Percentiles rank a stretch among this genome's conserved stretches.
phyloP scores from a whole-genome alignment of 1,139 yeast genomes.

The Yamadazyma trypodendri region DNA sequence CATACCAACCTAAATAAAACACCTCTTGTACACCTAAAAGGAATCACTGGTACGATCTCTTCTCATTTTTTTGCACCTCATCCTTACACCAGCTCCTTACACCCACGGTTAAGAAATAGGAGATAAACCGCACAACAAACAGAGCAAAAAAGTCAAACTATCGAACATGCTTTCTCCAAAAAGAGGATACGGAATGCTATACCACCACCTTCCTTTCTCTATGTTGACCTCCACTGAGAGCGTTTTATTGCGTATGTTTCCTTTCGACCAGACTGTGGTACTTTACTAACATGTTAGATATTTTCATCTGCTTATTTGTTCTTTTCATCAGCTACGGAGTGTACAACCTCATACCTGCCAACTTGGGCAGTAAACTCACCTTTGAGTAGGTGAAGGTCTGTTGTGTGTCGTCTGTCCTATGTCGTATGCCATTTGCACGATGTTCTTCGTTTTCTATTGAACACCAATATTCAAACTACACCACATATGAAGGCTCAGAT shows the following conservation, averaged over 20 bases:
- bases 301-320: constrained; percentile 23
- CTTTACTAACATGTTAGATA: constrained; percentile 11
- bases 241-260: constrained; percentile 26
- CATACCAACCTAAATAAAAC: too few species aligned
- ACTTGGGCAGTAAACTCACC: constrained; percentile 3
- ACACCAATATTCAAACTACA: too few species aligned
- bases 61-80: too few species aligned
- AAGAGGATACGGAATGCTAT: constrained; percentile 26
- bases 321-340: constrained; percentile 38
- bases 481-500: too few species aligned
- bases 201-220: constrained; percentile 37
- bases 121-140: not conserved
- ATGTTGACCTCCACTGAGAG: constrained; percentile 41
- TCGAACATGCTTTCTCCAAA: constrained; percentile 13
- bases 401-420: too few species aligned
- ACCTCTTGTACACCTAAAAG: too few species aligned
- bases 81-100: too few species aligned
- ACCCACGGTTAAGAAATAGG: too few species aligned
- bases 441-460: too few species aligned
- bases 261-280: not conserved
- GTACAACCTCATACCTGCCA: constrained; percentile 31
- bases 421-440: too few species aligned
- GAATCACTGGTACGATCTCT: too few species aligned
- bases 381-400: not conserved
- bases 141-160: not conserved